Evolutionary conservation across 148 eudicot genomes (phyloP).

Genomic region (Fagopyrum esculentum): DNA sequence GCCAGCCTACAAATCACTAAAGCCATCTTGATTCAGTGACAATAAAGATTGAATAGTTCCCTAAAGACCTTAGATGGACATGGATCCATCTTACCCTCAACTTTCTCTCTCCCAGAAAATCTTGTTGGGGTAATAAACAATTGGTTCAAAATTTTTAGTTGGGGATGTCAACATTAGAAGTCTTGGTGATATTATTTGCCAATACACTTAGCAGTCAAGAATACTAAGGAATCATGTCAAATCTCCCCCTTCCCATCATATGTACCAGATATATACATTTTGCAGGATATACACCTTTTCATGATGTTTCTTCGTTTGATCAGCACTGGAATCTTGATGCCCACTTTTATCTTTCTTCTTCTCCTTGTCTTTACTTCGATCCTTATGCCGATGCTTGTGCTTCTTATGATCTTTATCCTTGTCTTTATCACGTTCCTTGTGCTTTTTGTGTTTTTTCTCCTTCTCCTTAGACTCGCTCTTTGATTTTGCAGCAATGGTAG

Average conservation of each 20-base stretch:
- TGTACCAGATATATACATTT: not conserved
- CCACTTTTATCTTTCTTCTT: conserved; percentile 62
- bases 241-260: not conserved
- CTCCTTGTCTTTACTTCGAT: conserved; percentile 73
- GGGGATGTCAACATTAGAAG: not conserved
- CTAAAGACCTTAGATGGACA: not conserved
- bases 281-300: conserved; percentile 59
- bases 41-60: not conserved
- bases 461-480: conserved; percentile 63
- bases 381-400: conserved; percentile 93
- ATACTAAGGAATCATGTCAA: conserved; percentile 2
- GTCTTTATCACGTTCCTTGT: conserved; percentile 78
- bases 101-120: not conserved
- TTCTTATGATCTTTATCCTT: conserved; percentile 95
- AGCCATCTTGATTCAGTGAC: not conserved
- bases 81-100: not conserved
- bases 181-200: not conserved
- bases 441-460: conserved; percentile 86
- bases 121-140: not conserved
- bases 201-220: not conserved
- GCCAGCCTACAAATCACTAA: not conserved
- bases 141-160: not conserved
- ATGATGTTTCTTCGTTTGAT: conserved; percentile 68
- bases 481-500: conserved; percentile 70
- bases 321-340: conserved; percentile 63